A percentile compares a stretch with the other conserved stretches of the same genome.
phyloP scores from a whole-genome alignment of 306 rosid genomes.

The Gleditsia sinensis region DNA sequence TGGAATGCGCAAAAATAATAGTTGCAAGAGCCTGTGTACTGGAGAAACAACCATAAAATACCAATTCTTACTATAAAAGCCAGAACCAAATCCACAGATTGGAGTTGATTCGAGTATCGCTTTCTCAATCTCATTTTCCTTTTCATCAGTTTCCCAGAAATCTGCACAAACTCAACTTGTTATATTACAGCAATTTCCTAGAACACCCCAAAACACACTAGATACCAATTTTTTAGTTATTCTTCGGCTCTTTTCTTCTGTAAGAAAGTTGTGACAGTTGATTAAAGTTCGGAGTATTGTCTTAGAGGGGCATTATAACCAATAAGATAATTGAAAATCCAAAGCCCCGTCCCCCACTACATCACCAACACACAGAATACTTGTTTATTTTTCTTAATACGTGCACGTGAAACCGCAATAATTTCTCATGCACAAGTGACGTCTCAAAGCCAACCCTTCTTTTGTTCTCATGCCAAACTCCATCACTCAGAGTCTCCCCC shows the following conservation, averaged over 20 bases:
- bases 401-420: slow-evolving; percentile 77
- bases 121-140: too few relatives aligned
- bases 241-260: neutral
- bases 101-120: too few relatives aligned
- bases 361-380: slow-evolving; percentile 43
- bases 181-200: too few relatives aligned
- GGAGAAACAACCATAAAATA: too few relatives aligned
- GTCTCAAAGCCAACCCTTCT: slow-evolving; percentile 72
- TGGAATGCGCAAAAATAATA: too few relatives aligned
- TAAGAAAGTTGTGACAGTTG: slow-evolving; percentile 3
- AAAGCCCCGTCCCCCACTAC: too few relatives aligned
- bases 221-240: neutral
- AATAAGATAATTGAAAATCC: slow-evolving; percentile 42
- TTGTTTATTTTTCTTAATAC: slow-evolving; percentile 37
- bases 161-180: too few relatives aligned
- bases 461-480: slow-evolving; percentile 82
- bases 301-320: slow-evolving; percentile 25
- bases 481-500: slow-evolving; percentile 66
- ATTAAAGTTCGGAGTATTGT: slow-evolving; percentile 23
- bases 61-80: too few relatives aligned
- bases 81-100: too few relatives aligned
- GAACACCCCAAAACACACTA: too few relatives aligned
- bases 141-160: too few relatives aligned
- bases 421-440: slow-evolving; percentile 86
- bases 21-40: too few relatives aligned